Conservation (phyloP, 805 yeast species). For the Candida nonsorbophila region DNA sequence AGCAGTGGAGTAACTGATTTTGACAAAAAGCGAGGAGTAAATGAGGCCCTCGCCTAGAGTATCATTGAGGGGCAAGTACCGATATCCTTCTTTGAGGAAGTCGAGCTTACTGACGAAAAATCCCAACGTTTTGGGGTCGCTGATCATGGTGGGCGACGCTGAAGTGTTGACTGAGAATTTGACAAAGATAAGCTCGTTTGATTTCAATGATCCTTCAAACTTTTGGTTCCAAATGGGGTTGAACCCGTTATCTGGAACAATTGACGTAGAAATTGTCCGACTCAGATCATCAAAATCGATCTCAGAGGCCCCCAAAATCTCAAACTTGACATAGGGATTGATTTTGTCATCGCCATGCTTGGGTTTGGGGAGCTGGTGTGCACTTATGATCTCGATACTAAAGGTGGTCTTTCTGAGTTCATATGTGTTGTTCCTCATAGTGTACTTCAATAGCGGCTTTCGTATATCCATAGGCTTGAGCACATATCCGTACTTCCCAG, state of each 20-base stretch:
- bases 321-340: conserved; percentile 61
- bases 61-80: conserved; percentile 77
- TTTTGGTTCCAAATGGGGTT: conserved; percentile 77
- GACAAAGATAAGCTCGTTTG: conserved; percentile 50
- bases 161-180: conserved; percentile 46
- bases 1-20: too few species aligned
- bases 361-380: conserved; percentile 78
- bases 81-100: conserved; percentile 70
- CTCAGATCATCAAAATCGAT: conserved; percentile 17
- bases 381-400: conserved; percentile 55
- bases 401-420: conserved; percentile 11
- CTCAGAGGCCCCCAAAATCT: conserved; percentile 44
- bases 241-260: conserved; percentile 68
- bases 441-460: conserved; percentile 20
- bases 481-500: conserved; percentile 65
- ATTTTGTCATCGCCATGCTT: conserved; percentile 41
- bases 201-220: conserved; percentile 38
- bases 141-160: too few species aligned
- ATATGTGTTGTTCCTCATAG: conserved; percentile 4
- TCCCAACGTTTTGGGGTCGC: conserved; percentile 51
- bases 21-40: conserved; percentile 46
- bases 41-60: conserved; percentile 70
- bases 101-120: conserved; percentile 53
- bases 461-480: conserved; percentile 60
- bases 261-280: conserved; percentile 14